Evolutionary conservation across 345 rosid species (phyloP).

Genomic region (Hibiscus mutabilis): DNA sequence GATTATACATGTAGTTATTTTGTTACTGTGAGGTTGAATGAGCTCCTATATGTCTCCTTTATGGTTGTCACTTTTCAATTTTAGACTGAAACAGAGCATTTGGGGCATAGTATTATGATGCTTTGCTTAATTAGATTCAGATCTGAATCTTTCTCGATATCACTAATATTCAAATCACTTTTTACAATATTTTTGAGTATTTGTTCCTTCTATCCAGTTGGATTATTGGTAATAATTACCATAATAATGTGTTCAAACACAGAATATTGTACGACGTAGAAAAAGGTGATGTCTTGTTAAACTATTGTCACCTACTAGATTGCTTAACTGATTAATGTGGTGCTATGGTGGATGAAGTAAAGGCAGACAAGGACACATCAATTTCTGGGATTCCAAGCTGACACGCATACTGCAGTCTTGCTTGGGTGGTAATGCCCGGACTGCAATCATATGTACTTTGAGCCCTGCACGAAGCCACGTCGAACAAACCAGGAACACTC

Average conservation of each 20-base stretch:
- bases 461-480: conserved; percentile 97
- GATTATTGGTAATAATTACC: neutral
- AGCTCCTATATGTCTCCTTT: conserved; percentile 1
- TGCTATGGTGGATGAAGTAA: conserved; percentile 48
- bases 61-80: neutral
- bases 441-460: conserved; percentile 89
- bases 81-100: neutral
- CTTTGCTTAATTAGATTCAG: neutral
- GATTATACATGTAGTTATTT: neutral
- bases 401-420: conserved; percentile 93
- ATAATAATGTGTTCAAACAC: neutral
- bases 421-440: conserved; percentile 95
- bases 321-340: conserved; percentile 11
- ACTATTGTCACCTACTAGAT: neutral
- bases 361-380: conserved; percentile 89
- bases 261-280: neutral
- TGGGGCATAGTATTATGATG: neutral
- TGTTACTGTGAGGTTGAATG: neutral
- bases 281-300: neutral
- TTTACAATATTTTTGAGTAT: neutral
- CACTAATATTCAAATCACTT: neutral
- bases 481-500: conserved; percentile 96
- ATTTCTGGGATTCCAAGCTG: conserved; percentile 92
- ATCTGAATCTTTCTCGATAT: neutral
- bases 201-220: neutral